These are phyloP conservation scores for Aureobasidium sp. DNA, from an alignment of 2,329 filamentous ascomycete species.

Conservation along the genomic window DNA sequence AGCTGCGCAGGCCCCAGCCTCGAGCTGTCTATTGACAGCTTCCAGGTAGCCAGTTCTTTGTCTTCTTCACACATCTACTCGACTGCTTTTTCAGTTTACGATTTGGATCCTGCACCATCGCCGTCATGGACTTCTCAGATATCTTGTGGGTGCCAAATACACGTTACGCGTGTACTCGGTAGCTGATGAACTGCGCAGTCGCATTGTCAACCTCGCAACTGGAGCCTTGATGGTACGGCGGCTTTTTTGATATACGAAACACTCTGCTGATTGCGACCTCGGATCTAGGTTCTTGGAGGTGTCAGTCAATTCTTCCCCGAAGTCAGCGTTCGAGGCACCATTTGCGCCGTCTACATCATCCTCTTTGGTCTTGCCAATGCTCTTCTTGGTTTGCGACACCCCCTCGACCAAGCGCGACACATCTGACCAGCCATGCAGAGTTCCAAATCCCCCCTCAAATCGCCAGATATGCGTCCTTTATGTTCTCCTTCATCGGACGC, in stretches of 20 bases:
- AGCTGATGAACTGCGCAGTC: constrained; percentile 48
- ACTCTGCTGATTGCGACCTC: neutral
- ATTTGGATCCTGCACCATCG: neutral
- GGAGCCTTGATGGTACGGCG: constrained; percentile 9
- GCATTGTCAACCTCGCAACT: constrained; percentile 73
- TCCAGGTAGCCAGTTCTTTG: constrained; percentile 7
- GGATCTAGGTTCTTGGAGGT: constrained; percentile 55
- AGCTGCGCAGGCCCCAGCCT: neutral
- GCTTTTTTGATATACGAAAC: neutral
- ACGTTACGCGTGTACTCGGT: neutral
- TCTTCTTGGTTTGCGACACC: constrained; percentile 3
- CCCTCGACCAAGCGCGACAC: neutral
- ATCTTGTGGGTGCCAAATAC: constrained; percentile 56
- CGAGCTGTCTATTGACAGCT: constrained; percentile 5
- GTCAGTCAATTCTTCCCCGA: constrained; percentile 61
- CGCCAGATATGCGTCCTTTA: constrained; percentile 89
- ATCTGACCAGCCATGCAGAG: constrained; percentile 46
- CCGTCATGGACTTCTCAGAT: constrained; percentile 82
- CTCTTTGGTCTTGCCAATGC: constrained; percentile 67
- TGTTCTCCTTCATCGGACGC: constrained; percentile 95
- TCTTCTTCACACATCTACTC: neutral
- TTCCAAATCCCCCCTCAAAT: constrained; percentile 93
- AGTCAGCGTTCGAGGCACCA: constrained; percentile 57
- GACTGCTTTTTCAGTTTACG: neutral
- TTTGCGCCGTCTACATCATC: constrained; percentile 82